Percentiles rank a stretch among this genome's conserved stretches.
Evolutionary conservation across 2,329 filamentous ascomycete genomes (phyloP).

Genomic region (Talaromyces marneffei): DNA sequence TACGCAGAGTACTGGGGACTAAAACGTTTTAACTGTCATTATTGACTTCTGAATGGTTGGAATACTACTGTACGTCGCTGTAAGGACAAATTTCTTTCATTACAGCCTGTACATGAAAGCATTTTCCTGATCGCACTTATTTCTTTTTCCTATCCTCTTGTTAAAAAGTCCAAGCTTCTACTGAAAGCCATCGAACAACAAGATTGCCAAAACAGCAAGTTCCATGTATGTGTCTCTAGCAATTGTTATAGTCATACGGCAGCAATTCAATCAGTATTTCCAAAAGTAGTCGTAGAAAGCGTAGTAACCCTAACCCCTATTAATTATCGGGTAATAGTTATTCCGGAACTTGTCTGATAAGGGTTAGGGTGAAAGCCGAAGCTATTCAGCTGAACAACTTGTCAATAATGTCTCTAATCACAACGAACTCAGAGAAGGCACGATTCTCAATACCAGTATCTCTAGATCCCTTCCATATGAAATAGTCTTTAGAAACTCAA

Average conservation of each 20-base stretch:
- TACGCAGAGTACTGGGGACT: no score
- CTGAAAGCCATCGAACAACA: no score
- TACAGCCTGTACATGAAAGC: no score
- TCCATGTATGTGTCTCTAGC: no score
- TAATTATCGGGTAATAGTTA: not conserved
- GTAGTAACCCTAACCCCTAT: not conserved
- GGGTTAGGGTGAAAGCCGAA: not conserved
- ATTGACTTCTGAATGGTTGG: not conserved
- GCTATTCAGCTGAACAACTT: not conserved
- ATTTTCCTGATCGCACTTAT: no score
- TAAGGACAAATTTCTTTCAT: no score
- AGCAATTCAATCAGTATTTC: no score
- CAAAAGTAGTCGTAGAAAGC: no score
- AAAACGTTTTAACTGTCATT: not conserved
- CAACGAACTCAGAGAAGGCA: not conserved
- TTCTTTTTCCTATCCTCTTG: no score
- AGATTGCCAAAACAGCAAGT: no score
- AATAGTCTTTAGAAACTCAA: not conserved
- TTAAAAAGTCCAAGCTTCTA: no score
- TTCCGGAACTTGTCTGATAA: not conserved
- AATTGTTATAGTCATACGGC: no score
- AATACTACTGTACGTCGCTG: not conserved
- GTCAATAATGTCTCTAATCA: not conserved
- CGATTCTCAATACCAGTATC: not conserved
- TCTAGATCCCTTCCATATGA: not conserved